A percentile compares a stretch with the other conserved stretches of the same genome.
These are phyloP conservation scores for Geosmithia flava DNA, from an alignment of 2,329 filamentous ascomycete species.

Conservation along the genomic window DNA sequence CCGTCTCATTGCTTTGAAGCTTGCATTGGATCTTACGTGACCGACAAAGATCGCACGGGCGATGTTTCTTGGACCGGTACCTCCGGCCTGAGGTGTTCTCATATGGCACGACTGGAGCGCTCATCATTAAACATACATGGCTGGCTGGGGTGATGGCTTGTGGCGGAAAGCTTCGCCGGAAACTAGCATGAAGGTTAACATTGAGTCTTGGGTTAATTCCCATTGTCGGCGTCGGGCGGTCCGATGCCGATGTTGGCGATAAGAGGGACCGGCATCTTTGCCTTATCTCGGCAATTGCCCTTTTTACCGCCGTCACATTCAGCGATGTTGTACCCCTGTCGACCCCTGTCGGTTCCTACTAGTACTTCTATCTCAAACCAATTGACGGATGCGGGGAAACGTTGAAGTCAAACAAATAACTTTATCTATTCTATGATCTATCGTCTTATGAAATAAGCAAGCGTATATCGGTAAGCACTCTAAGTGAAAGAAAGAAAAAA, in stretches of 20 bases:
- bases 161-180: not conserved
- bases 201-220: not conserved
- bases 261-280: not conserved
- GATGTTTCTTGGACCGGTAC: slow-evolving; percentile 1
- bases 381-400: no score
- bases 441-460: no score
- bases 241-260: not conserved
- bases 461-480: no score
- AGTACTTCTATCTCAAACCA: no score
- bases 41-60: slow-evolving; percentile 1
- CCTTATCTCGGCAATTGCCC: not conserved
- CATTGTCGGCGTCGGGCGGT: not conserved
- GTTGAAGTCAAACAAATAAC: no score
- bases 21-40: slow-evolving; percentile 4
- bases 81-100: not conserved
- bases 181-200: not conserved
- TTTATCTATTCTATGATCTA: no score
- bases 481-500: no score
- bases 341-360: no score
- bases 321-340: no score
- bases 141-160: not conserved
- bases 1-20: slow-evolving; percentile 5
- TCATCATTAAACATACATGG: not conserved
- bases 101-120: not conserved
- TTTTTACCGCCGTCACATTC: not conserved